Conservation (phyloP, 2,329 filamentous ascomycete genomes). For the Hansfordia pulvinata region DNA sequence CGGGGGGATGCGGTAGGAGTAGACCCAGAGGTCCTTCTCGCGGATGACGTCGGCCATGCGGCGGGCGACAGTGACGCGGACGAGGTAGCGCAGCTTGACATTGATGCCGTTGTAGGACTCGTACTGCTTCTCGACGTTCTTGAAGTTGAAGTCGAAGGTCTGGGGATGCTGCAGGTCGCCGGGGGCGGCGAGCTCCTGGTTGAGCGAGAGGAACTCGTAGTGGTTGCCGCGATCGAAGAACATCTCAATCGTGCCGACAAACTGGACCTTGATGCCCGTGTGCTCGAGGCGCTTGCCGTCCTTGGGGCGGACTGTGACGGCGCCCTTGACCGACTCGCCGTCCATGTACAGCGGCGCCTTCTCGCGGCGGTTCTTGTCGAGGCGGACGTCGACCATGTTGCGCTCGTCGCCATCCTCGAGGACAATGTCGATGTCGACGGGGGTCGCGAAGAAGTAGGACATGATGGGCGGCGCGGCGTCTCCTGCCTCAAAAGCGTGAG, state of each 20-base stretch:
- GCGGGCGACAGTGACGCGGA: slow-evolving; percentile 89
- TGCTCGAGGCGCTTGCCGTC: slow-evolving; percentile 97
- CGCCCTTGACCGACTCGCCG: slow-evolving; percentile 94
- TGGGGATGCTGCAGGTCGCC: slow-evolving; percentile 98
- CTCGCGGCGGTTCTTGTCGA: slow-evolving; percentile 94
- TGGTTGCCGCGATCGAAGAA: slow-evolving; percentile 99
- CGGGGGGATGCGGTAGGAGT: slow-evolving; percentile 93
- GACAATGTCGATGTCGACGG: slow-evolving; percentile 97
- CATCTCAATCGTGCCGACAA: slow-evolving; percentile 99
- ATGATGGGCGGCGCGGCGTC: too few relatives aligned
- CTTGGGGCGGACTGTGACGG: slow-evolving; percentile 88
- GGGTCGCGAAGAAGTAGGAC: slow-evolving; percentile 97
- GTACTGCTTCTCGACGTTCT: slow-evolving; percentile 99
- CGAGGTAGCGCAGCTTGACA: slow-evolving; percentile 96
- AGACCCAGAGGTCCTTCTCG: slow-evolving; percentile 99
- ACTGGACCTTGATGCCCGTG: slow-evolving; percentile 98
- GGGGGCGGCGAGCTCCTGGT: slow-evolving; percentile 90
- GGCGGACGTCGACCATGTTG: slow-evolving; percentile 91
- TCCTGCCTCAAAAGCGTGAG: too few relatives aligned
- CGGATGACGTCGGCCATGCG: slow-evolving; percentile 97
- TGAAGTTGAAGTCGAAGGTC: slow-evolving; percentile 99
- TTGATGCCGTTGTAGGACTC: slow-evolving; percentile 99
- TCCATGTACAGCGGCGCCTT: slow-evolving; percentile 96
- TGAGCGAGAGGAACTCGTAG: slow-evolving; percentile 95
- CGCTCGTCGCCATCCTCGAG: slow-evolving; percentile 91